Conservation (phyloP, 2,329 filamentous ascomycete genomes). For the Ophiostoma novo-ulmi region DNA sequence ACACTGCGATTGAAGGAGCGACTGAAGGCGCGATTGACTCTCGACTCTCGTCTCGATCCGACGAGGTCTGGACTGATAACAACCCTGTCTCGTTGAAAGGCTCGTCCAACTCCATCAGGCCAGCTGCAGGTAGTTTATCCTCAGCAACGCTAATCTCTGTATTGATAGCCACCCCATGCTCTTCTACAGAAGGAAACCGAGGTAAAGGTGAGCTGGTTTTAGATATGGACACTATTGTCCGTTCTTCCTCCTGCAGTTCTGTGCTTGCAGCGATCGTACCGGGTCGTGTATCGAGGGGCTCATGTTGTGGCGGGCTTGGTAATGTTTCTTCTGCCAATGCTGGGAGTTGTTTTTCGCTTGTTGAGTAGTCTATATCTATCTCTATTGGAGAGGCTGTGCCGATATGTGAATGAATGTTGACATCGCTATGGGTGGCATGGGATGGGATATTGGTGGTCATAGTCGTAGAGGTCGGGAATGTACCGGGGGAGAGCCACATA, state of each 20-base stretch:
- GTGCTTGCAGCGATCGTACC: neutral
- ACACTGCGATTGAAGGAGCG: neutral
- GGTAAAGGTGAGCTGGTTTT: neutral
- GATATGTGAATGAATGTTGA: neutral
- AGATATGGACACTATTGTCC: neutral
- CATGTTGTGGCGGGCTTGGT: conserved; percentile 6
- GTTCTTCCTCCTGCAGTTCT: neutral
- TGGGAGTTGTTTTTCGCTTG: neutral
- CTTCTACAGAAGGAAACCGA: neutral
- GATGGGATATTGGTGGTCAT: neutral
- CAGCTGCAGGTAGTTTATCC: neutral
- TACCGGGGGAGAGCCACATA: neutral
- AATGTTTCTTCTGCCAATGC: neutral
- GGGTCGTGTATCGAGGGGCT: neutral
- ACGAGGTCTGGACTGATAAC: neutral
- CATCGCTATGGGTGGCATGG: neutral
- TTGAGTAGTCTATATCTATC: neutral
- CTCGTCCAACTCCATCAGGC: neutral
- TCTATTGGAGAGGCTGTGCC: neutral
- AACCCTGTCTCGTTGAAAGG: neutral
- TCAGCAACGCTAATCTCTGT: neutral
- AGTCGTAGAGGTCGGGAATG: neutral
- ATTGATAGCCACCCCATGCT: neutral
- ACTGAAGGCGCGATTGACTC: neutral
- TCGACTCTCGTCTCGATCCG: neutral